Base-by-base conservation (phyloP, 208 protist genomes). In the Leishmania lainsoni region DNA sequence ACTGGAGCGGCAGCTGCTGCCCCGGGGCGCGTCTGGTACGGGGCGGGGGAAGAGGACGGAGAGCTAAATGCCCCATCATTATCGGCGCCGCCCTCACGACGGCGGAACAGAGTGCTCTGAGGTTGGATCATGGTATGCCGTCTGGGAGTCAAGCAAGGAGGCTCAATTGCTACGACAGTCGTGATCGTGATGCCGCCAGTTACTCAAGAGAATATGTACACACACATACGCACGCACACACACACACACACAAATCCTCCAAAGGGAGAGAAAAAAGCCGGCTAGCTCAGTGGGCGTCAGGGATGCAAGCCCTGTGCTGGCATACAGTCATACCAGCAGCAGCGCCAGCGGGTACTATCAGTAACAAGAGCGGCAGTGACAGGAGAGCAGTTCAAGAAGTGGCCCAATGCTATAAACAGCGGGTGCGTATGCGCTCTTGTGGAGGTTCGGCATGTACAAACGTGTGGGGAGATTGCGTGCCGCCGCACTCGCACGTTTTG, bases 91-190 rank as follows among this genome's bases (percentile, higher is more conserved):
- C 63, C 72, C 35, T 88, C 79, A 49, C 78, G 88, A 6, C 90
- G 89, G 12, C 90, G 85, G 71, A 94, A 96, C 3, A 96, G 84
- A 0, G 89, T 91, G 75, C 92, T 96, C 63, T 93, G 89, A 14
- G 89, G 90, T 63, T 90, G 87, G 81, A 93, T 92, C 32, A 71
- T 71, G 4, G 39, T 20, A 20, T 45, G 69, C 69, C 32, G 20
- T 73, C 22, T 73, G 45, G 69, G 10, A 73, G 17, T 9, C 69
- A 12, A 73, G 69, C 35, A 32, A 73, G 22, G 22, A 51, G 45
- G 48, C 26, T 51, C 45, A n/a, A 52, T 29, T 17, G 69, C 1
- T 17, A 22, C 35, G 69, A 17, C 6, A 73, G 32, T n/a, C 8
- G 42, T 51, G 45, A 73, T 32, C 20, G 69, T 29, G 45, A 8